Base-by-base conservation (phyloP, 768 basidiomycete species). In the Lactifluus piperatus region DNA sequence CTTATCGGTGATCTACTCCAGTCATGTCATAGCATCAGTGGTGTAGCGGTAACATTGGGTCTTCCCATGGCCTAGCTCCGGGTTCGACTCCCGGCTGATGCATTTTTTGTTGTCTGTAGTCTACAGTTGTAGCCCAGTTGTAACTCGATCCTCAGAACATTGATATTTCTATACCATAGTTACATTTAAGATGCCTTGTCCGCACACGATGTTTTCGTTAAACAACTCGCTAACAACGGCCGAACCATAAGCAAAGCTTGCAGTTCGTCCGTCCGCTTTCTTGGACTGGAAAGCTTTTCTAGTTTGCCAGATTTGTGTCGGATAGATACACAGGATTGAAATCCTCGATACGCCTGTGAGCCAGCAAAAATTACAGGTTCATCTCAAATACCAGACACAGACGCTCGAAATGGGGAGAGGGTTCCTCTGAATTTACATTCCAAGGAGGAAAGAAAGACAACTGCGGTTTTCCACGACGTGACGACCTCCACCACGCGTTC, bases 31-130 rank as follows among this genome's bases (percentile, higher is more conserved):
- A 16, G 71, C 72, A 68, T 68, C 63, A 62, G 67, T 86, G 82
- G 84, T 85, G 84, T 86, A 86, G 74, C 80, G 85, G 85, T 86
- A 86, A 86, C 85, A 86, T 87, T 84, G 83, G 82, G 83, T 85
- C 84, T 86, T 87, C 85, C 85, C 85, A 86, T 78, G 76, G 76
- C 76, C 77, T 77, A 78, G 78, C 79, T 69, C 77, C 76, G 78
- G 78, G 78, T 79, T 79, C 79, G 78, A 79, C 74, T 79, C 79
- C 78, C 78, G 76, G 79, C 71, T 69, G 72, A 74, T 72, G 78
- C 78, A 79, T 13, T 4, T 16, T 51, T 34, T 55, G 3, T 1
- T 32, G 10, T 10, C 30, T n/a, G n/a, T n/a, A n/a, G n/a, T n/a
- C n/a, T n/a, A n/a, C n/a, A n/a, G n/a, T n/a, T n/a, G n/a, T n/a